A percentile compares a stretch with the other conserved stretches of the same genome.
Conservation (phyloP, 2,329 filamentous ascomycete genomes). For the Sarocladium kiliense region DNA sequence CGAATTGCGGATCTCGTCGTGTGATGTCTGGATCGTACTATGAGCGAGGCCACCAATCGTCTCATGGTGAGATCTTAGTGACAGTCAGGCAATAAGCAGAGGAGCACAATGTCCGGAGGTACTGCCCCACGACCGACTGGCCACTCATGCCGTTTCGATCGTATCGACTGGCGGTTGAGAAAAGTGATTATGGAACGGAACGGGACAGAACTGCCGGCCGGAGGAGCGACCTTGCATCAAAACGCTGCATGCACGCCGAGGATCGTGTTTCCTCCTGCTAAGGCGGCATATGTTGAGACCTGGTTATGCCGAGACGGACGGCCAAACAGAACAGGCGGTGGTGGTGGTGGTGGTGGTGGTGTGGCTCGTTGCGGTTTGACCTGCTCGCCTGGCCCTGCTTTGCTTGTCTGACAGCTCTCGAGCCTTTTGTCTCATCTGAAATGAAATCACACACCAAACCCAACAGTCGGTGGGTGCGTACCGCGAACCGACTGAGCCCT, state of each 20-base stretch:
- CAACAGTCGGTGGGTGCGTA: neutral
- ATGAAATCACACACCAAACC: neutral
- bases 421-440: constrained; percentile 7
- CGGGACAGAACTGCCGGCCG: neutral
- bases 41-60: neutral
- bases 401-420: constrained; percentile 4
- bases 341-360: neutral
- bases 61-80: neutral
- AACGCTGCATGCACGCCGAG: neutral
- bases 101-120: neutral
- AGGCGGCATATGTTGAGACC: neutral
- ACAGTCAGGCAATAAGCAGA: neutral
- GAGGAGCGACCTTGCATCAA: neutral
- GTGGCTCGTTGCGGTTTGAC: neutral
- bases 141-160: no score
- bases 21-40: neutral
- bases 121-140: neutral
- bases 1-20: neutral
- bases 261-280: neutral
- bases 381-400: neutral
- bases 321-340: neutral
- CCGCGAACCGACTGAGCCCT: neutral
- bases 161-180: no score
- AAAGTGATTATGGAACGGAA: no score
- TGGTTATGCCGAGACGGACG: neutral